Evolutionary conservation across 2,329 filamentous ascomycete species (phyloP), one percentile per base, ranked within the genome.

Genomic region (Trichoderma koningii): DNA sequence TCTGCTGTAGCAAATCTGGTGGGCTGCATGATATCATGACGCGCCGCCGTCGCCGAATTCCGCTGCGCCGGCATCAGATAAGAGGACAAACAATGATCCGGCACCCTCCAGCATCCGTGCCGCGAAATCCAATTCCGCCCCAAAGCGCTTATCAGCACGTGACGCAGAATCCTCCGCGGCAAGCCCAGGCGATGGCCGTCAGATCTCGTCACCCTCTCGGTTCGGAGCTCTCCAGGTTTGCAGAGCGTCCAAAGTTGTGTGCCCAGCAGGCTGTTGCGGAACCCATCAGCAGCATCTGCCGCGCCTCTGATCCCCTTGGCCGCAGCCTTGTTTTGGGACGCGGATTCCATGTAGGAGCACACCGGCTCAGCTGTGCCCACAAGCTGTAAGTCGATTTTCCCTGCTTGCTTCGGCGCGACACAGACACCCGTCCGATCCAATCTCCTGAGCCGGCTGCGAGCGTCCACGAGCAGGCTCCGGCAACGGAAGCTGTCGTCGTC

Each of bases 311-410:
- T 55, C 44, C 47, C 41, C 21, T 23, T 34, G 48, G 28, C 42
- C 45, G 21, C 34, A 45, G 50, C 42, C 56, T 55, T 64, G 30
- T 50, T 63, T 60, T 45, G 30, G 61, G 62, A 50, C 44, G 56
- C 52, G 55, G 73, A 70, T 72, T 76, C 73, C 74, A 77, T 77
- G 76, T 77, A 76, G 74, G 75, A 73, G 69, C 66, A 63, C 68
- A 68, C 67, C 67, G 71, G 71, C 68, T 69, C 68, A 72, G 73
- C 70, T 72, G 70, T 72, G 72, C 72, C 73, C 63, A 71, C 69
- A 70, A 73, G 74, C 72, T 76, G 76, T 77, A 73, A 74, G 76
- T 76, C 61, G 44, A 45, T 53, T 64, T 56, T 41, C 23, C 56
- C 44, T 57, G 55, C 63, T 14, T 14, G 26, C 50, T 70, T 69